These are phyloP conservation scores for Fremontodendron californicum DNA, from an alignment of 345 rosid genomes.

Conservation along the genomic window DNA sequence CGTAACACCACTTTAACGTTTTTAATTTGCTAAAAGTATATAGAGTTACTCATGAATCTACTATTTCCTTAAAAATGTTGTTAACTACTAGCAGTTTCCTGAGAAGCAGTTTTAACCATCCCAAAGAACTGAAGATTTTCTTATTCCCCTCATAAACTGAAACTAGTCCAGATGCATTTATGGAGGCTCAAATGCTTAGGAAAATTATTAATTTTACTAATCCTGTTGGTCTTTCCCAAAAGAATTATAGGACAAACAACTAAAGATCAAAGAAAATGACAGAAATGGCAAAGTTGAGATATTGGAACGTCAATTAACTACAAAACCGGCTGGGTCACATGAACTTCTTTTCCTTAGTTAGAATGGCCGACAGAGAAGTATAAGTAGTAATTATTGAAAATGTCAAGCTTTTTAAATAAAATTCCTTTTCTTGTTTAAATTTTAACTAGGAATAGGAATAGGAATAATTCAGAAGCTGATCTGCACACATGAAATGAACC, in stretches of 20 bases:
- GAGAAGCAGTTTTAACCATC: neutral
- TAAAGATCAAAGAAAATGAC: neutral
- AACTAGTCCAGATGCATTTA: neutral
- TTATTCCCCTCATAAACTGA: neutral
- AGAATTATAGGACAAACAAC: conserved; percentile 4
- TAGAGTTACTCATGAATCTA: neutral
- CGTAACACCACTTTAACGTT: too few relatives aligned
- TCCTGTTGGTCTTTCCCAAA: neutral
- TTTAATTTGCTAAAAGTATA: neutral
- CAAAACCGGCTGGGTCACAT: neutral
- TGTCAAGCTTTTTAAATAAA: neutral
- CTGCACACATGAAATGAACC: conserved; percentile 41
- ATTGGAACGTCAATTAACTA: conserved; percentile 9
- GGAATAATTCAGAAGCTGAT: conserved; percentile 11
- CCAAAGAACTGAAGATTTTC: neutral
- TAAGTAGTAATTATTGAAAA: neutral
- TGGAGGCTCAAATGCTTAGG: neutral
- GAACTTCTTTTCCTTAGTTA: neutral
- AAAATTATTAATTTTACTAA: neutral
- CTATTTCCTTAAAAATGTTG: neutral
- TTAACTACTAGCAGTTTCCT: neutral
- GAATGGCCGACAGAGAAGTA: neutral
- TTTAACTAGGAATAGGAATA: neutral
- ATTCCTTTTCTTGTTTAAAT: neutral
- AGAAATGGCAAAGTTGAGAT: neutral